Percentiles rank a stretch among this genome's conserved stretches.
Conservation (phyloP, 2,329 filamentous ascomycete species). For the Fusarium buxicola region DNA sequence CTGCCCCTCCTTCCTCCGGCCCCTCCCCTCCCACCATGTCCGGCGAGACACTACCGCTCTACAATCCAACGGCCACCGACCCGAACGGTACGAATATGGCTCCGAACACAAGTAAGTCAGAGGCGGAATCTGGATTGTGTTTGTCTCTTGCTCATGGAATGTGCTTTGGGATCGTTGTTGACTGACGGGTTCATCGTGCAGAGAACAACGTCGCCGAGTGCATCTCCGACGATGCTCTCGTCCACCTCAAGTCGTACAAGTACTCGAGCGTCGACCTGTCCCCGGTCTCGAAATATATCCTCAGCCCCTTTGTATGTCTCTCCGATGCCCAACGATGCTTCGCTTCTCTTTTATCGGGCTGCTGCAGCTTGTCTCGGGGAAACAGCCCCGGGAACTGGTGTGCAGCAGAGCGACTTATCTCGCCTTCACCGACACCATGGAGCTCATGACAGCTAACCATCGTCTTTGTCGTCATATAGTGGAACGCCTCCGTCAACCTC, state of each 20-base stretch:
- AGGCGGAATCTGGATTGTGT: background rate
- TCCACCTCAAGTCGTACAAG: conserved; percentile 94
- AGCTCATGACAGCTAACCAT: conserved; percentile 36
- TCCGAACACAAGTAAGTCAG: conserved; percentile 50
- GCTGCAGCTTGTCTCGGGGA: conserved; percentile 9
- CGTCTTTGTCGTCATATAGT: conserved; percentile 65
- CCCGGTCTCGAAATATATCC: conserved; percentile 90
- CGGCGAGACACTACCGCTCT: conserved; percentile 50
- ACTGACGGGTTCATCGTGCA: conserved; percentile 29
- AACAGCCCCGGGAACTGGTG: background rate
- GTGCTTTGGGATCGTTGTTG: background rate
- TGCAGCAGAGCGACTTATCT: background rate
- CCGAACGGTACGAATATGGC: conserved; percentile 49
- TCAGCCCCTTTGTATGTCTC: conserved; percentile 88
- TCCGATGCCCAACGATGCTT: conserved; percentile 4
- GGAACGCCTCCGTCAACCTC: conserved; percentile 94
- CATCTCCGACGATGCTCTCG: conserved; percentile 89
- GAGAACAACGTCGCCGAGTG: conserved; percentile 72
- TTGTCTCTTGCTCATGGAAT: background rate
- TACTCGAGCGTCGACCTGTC: conserved; percentile 98
- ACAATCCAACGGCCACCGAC: conserved; percentile 44
- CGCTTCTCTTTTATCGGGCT: conserved; percentile 10
- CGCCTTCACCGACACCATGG: conserved; percentile 5
- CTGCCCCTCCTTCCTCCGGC: conserved; percentile 41
- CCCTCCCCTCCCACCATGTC: conserved; percentile 47